These are phyloP conservation scores for Leishmania amazonensis DNA, from an alignment of 208 protist genomes.

Conservation along the genomic window DNA sequence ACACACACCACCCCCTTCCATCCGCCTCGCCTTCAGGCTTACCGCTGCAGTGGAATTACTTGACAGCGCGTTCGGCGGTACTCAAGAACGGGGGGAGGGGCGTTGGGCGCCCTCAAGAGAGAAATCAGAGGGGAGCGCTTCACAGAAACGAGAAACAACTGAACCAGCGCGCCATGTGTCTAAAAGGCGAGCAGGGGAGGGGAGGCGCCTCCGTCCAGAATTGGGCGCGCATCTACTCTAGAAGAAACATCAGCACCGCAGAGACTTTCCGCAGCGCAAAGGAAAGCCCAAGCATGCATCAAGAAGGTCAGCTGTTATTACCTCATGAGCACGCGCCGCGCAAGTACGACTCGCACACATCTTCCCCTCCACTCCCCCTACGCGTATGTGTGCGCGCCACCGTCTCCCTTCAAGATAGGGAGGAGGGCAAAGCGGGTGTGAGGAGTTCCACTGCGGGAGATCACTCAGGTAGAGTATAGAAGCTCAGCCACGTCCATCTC, in stretches of 20 bases:
- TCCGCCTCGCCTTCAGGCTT: not conserved
- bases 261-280: not conserved
- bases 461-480: slow-evolving; percentile 16
- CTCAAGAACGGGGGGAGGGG: not conserved
- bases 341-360: not conserved
- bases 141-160: not conserved
- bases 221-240: not conserved
- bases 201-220: not conserved
- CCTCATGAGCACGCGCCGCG: not conserved
- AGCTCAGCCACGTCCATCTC: slow-evolving; percentile 55
- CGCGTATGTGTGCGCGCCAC: not conserved
- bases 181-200: not conserved
- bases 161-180: not conserved
- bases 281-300: not conserved
- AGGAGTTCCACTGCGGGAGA: not conserved
- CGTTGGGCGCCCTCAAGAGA: not conserved
- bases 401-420: not conserved
- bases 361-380: too few species aligned
- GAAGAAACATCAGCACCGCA: not conserved
- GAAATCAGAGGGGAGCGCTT: not conserved
- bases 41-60: not conserved
- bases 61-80: not conserved
- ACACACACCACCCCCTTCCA: too few species aligned
- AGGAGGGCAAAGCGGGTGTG: not conserved
- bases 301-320: not conserved